Evolutionary conservation across 2,329 filamentous ascomycete species (phyloP).

Genomic region (Aureobasidium namibiae): DNA sequence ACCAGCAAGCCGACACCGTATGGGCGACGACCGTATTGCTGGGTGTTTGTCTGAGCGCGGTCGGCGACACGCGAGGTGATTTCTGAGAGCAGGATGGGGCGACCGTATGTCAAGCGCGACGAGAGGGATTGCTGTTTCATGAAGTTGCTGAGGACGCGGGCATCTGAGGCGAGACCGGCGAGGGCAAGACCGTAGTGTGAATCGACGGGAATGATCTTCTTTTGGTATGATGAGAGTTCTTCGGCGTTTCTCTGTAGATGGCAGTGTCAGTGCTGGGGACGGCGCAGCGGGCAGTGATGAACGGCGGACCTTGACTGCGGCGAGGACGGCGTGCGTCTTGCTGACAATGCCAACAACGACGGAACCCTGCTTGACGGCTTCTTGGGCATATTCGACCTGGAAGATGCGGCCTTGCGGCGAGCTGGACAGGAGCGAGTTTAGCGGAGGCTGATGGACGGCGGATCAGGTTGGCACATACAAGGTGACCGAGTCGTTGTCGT

Average conservation of each 20-base stretch:
- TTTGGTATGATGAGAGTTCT: conserved; percentile 98
- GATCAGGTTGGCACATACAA: conserved; percentile 58
- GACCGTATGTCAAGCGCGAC: conserved; percentile 91
- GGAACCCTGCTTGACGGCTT: conserved; percentile 98
- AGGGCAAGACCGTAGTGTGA: conserved; percentile 93
- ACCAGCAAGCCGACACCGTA: conserved; percentile 93
- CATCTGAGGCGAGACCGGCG: conserved; percentile 92
- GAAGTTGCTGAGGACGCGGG: conserved; percentile 98
- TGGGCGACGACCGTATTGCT: conserved; percentile 91
- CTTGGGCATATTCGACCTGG: conserved; percentile 97
- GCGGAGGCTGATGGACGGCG: background rate
- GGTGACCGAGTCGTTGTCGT: conserved; percentile 99
- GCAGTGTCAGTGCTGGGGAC: background rate
- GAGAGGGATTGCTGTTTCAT: conserved; percentile 99
- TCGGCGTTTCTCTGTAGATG: conserved; percentile 79
- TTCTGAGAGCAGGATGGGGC: conserved; percentile 79
- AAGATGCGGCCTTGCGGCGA: conserved; percentile 99
- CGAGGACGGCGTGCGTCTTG: conserved; percentile 95
- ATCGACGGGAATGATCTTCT: conserved; percentile 96
- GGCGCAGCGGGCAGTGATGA: background rate
- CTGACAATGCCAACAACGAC: conserved; percentile 94
- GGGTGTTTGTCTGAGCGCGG: conserved; percentile 95
- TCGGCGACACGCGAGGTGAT: conserved; percentile 90
- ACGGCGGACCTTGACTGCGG: conserved; percentile 76
- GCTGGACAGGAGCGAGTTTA: conserved; percentile 45